Conservation (phyloP, 208 protist species). For the Acanthamoeba quina region DNA sequence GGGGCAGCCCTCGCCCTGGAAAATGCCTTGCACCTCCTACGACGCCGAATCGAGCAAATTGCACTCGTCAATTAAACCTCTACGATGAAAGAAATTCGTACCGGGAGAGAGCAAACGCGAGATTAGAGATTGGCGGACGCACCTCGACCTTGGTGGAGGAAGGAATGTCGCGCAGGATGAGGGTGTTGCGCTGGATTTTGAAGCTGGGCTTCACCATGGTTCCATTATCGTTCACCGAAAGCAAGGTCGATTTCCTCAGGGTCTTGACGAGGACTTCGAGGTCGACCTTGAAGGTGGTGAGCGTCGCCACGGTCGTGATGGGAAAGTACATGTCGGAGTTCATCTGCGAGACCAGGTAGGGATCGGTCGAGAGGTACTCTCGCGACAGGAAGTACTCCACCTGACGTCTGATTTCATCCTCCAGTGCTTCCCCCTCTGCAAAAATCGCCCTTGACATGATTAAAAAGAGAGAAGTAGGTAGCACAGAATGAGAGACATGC, state of each 20-base stretch:
- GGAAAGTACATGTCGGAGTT: slow-evolving; percentile 82
- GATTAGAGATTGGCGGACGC: no score
- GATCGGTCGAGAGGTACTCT: slow-evolving; percentile 80
- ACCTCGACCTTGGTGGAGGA: no score
- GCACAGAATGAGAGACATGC: no score
- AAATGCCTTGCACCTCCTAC: no score
- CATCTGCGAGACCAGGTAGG: slow-evolving; percentile 80
- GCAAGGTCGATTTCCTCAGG: slow-evolving; percentile 68
- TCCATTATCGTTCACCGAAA: slow-evolving; percentile 78
- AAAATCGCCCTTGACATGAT: not conserved
- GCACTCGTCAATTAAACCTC: no score
- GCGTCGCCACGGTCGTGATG: slow-evolving; percentile 78
- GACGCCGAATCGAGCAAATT: no score
- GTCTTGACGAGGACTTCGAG: slow-evolving; percentile 79
- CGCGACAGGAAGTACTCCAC: slow-evolving; percentile 85
- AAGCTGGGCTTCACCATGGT: no score
- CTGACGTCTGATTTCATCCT: slow-evolving; percentile 80
- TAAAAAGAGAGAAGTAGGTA: not conserved
- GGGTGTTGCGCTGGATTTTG: no score
- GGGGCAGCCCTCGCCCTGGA: no score
- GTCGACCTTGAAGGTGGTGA: slow-evolving; percentile 77
- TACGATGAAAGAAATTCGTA: no score
- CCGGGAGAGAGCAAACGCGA: no score
- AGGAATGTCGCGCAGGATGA: no score
- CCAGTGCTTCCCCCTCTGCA: slow-evolving; percentile 78